Evolutionary conservation across 495 filamentous ascomycete species (phyloP).

Genomic region (Lasiosphaeriaceae sp.): DNA sequence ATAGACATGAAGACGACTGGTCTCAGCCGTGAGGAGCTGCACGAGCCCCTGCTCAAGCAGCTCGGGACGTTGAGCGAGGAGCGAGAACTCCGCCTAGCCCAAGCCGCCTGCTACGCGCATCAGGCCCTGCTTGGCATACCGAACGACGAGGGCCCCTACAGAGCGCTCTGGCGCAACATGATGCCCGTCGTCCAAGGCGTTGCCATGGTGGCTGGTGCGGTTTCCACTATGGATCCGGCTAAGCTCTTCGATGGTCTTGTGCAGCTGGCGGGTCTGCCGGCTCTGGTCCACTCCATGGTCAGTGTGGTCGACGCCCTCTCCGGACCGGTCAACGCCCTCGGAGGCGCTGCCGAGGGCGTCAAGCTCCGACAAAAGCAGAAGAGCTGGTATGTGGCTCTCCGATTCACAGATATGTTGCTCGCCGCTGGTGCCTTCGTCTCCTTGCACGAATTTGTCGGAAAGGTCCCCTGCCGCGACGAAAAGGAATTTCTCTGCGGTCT

Average conservation of each 20-base stretch:
- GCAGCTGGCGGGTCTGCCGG: not conserved
- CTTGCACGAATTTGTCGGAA: not conserved
- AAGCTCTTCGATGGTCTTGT: not conserved
- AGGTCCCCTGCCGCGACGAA: not conserved
- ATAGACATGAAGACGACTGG: not conserved
- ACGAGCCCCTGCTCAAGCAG: not conserved
- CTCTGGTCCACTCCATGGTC: not conserved
- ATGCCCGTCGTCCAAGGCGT: not conserved
- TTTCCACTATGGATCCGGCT: not conserved
- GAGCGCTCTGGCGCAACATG: not conserved
- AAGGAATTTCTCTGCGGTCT: not conserved
- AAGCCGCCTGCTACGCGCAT: not conserved
- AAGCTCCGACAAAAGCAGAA: not conserved
- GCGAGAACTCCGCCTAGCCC: not conserved
- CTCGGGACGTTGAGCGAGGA: not conserved
- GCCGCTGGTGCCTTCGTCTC: not conserved
- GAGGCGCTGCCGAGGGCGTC: not conserved
- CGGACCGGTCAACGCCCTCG: not conserved
- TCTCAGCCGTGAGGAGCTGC: not conserved
- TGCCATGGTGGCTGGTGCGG: not conserved
- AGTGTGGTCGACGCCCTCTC: not conserved
- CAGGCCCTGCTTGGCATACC: not conserved
- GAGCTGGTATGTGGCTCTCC: not conserved
- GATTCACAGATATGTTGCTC: not conserved
- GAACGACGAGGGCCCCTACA: not conserved